phyloP scores from a whole-genome alignment of 345 rosid genomes.

The Populus tremula region DNA sequence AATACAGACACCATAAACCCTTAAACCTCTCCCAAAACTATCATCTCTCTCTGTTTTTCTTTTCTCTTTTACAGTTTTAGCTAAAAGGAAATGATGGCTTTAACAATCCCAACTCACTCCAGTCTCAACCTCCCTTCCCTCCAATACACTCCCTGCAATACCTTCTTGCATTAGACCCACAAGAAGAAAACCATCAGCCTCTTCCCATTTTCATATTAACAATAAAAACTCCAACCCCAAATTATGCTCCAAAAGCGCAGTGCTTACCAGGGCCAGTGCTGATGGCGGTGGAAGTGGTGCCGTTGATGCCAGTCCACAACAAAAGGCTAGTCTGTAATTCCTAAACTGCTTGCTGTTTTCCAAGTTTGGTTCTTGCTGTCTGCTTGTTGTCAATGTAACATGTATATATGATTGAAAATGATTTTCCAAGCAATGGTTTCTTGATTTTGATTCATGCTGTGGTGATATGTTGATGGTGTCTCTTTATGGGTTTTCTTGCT shows the following conservation, averaged over 20 bases:
- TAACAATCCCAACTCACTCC: constrained; percentile 28
- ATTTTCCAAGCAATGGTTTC: background rate
- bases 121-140: constrained; percentile 31
- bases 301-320: constrained; percentile 30
- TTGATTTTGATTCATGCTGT: background rate
- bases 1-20: background rate
- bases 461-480: background rate
- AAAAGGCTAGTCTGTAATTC: constrained; percentile 52
- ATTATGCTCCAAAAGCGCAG: constrained; percentile 18
- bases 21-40: background rate
- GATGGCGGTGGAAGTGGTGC: constrained; percentile 36
- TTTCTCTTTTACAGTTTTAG: background rate
- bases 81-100: constrained; percentile 21
- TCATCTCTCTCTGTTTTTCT: background rate
- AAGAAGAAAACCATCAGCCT: constrained; percentile 25
- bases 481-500: background rate
- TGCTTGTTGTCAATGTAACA: background rate
- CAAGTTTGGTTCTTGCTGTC: background rate
- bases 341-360: background rate
- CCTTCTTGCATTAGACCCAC: constrained; percentile 26
- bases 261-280: constrained; percentile 27
- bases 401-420: background rate
- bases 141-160: constrained; percentile 25
- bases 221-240: constrained; percentile 19
- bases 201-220: constrained; percentile 19